Percentiles rank a stretch among this genome's conserved stretches.
These are phyloP conservation scores for Trichoderma sp. DNA, from an alignment of 2,329 filamentous ascomycete genomes.

Conservation along the genomic window DNA sequence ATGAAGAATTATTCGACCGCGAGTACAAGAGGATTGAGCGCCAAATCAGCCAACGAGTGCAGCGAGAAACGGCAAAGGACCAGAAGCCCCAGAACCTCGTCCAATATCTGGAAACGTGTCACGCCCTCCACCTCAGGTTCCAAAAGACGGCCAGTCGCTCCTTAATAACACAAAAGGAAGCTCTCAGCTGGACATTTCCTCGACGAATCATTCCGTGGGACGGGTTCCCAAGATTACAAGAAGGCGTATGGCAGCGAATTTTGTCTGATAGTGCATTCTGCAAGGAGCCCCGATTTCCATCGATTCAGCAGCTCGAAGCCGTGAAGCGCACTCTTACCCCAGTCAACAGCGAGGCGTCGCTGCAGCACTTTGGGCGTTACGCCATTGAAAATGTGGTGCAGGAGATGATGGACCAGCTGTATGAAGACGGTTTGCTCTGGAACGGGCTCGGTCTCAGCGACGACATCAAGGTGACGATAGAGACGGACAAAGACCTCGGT, in stretches of 20 bases:
- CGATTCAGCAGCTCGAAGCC: slow-evolving; percentile 37
- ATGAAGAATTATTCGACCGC: slow-evolving; percentile 1
- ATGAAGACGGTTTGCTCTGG: slow-evolving; percentile 32
- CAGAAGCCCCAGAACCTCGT: background rate
- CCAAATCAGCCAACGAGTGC: background rate
- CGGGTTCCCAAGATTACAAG: background rate
- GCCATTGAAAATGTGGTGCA: slow-evolving; percentile 40
- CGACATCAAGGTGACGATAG: slow-evolving; percentile 28
- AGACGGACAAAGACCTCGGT: slow-evolving; percentile 10
- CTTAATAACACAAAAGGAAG: slow-evolving; percentile 1
- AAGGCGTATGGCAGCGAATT: background rate
- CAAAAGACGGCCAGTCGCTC: background rate
- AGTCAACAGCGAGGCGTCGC: slow-evolving; percentile 39
- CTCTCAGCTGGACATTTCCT: slow-evolving; percentile 6
- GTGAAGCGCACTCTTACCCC: slow-evolving; percentile 33
- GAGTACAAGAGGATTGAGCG: background rate
- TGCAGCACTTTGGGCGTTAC: slow-evolving; percentile 38
- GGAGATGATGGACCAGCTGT: slow-evolving; percentile 34
- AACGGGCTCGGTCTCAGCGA: slow-evolving; percentile 34
- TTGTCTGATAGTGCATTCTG: slow-evolving; percentile 25
- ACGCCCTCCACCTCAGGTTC: background rate
- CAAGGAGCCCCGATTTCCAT: slow-evolving; percentile 35
- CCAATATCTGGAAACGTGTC: background rate
- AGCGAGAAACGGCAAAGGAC: background rate
- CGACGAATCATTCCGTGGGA: slow-evolving; percentile 8